Base-by-base conservation (phyloP, 257 asterid genomes). In the Forsythia viridissima region DNA sequence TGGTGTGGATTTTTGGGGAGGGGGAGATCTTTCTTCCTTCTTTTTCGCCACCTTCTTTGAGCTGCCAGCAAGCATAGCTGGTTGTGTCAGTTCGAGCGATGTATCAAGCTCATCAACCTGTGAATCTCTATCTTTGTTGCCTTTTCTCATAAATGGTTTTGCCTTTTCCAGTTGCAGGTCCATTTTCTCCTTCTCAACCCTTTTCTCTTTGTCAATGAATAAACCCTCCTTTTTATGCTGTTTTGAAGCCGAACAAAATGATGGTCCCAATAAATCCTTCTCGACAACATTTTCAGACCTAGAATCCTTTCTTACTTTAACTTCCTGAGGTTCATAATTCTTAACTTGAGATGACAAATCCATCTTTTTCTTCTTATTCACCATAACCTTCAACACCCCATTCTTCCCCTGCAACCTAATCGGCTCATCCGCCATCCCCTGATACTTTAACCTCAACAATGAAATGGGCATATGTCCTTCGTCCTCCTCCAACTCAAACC, bases 351-450 rank as follows among this genome's bases (percentile, higher is more conserved):
- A 75, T 36, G 87, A 81, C 68, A 81, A 78, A 72, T 86, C 94
- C 76, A 84, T 59, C 82, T 85, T 90, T 80, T 90, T 94, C 90
- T 91, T 94, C 88, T 89, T 94, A 81, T 91, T 91, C 70, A 91
- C 95, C 99, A 89, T 94, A 76, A 94, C 97, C 88, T 96, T 94
- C 86, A 96, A 79, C 69, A 94, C 97, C 77, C 99, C 98, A 81
- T 90, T 96, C 88, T 96, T 96, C 65, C 99, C 98, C 88, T 96
- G 98, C 81, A 91, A 79, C 85, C 98, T 88, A 24, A 96, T 91
- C 18, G 96, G 88, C 83, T 91, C 90, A 44, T 86, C 83, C 38
- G 85, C 74, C 61, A 73, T 79, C 79, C 88, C 88, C 76, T 80
- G 91, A 83, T 82, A 80, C 85, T 91, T 92, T 82, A 84, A 80